A percentile compares a stretch with the other conserved stretches of the same genome.
Conservation (phyloP, 2,329 filamentous ascomycete genomes). For the Trichoderma oligosporum region DNA sequence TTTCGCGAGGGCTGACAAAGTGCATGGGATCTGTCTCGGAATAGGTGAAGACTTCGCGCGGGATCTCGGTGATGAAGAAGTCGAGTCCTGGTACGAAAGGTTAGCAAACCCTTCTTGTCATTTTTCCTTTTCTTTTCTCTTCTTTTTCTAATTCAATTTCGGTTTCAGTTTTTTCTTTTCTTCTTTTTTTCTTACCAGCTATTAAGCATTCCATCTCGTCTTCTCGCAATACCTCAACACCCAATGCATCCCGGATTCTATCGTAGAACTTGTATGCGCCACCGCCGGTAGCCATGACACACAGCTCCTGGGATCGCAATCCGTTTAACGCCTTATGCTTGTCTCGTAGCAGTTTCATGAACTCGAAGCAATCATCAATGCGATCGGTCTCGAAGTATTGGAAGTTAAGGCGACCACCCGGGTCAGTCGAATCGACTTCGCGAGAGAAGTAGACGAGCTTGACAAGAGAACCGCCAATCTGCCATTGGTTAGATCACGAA, state of each 20-base stretch:
- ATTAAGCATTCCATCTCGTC: slow-evolving; percentile 99
- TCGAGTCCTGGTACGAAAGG: slow-evolving; percentile 65
- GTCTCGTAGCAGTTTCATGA: slow-evolving; percentile 79
- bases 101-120: background rate
- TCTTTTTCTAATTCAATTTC: too few species aligned
- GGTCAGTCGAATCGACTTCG: slow-evolving; percentile 72
- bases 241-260: slow-evolving; percentile 75
- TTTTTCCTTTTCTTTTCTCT: background rate
- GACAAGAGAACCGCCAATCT: slow-evolving; percentile 93
- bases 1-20: slow-evolving; percentile 73
- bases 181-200: slow-evolving; percentile 61
- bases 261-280: slow-evolving; percentile 98
- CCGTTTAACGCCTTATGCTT: slow-evolving; percentile 77
- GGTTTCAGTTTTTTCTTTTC: background rate
- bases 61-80: slow-evolving; percentile 98
- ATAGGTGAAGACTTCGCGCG: slow-evolving; percentile 95
- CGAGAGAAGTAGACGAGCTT: slow-evolving; percentile 97
- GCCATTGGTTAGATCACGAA: slow-evolving; percentile 10
- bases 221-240: slow-evolving; percentile 83
- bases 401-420: slow-evolving; percentile 89
- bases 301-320: slow-evolving; percentile 66
- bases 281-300: slow-evolving; percentile 92
- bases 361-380: slow-evolving; percentile 90
- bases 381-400: slow-evolving; percentile 93
- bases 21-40: slow-evolving; percentile 87